phyloP scores from a whole-genome alignment of 2,329 filamentous ascomycete genomes.

The Penicillium hordei region DNA sequence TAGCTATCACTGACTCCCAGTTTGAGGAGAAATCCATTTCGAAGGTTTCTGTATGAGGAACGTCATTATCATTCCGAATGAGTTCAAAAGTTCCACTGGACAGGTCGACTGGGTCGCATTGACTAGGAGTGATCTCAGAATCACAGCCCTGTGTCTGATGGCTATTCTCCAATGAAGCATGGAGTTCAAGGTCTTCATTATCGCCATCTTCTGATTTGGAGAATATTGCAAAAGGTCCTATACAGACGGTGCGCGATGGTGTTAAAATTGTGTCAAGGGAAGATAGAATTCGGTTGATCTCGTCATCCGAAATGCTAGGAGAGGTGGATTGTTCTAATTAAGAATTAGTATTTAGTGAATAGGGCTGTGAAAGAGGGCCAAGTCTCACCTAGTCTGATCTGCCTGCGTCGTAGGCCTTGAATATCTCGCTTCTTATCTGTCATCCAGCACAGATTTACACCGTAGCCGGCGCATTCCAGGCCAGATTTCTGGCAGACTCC shows the following conservation, averaged over 20 bases:
- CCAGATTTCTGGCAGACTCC: conserved; percentile 9
- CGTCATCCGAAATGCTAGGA: neutral
- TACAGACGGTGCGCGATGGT: neutral
- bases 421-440: neutral
- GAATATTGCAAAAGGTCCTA: conserved; percentile 11
- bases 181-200: neutral
- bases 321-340: conserved; percentile 2
- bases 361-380: neutral
- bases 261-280: conserved; percentile 1
- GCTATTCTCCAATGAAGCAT: neutral
- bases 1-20: neutral
- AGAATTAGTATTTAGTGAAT: neutral
- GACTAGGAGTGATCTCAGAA: neutral
- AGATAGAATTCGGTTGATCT: conserved; percentile 7
- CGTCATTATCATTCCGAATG: neutral
- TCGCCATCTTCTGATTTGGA: neutral
- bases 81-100: neutral
- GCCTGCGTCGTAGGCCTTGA: neutral
- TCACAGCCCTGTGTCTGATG: neutral
- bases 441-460: conserved; percentile 10
- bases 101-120: too few species aligned
- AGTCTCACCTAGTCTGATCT: conserved; percentile 3
- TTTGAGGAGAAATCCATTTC: neutral
- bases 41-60: neutral
- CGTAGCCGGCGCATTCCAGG: conserved; percentile 13